Base-by-base conservation (phyloP, 2,329 filamentous ascomycete species). In the Ophiocordyceps polyrhachis-furcata region DNA sequence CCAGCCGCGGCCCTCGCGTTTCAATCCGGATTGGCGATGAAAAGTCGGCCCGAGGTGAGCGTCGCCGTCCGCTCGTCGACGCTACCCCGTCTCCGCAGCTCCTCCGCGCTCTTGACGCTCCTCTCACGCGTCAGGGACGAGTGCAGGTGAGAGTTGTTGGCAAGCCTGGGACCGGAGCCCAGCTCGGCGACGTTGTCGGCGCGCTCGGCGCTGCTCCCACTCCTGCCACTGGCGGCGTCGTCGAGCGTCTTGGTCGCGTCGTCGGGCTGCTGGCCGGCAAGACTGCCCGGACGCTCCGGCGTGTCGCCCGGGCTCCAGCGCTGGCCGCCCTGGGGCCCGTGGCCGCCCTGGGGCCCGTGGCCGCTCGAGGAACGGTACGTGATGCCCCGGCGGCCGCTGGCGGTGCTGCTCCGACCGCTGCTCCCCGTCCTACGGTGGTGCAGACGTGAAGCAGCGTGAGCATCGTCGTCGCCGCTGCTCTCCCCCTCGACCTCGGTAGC, bases 401-500 rank as follows among this genome's bases (percentile, higher is more conserved):
- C 66, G 32, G 67, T 74, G 57, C 76, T 87, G 59, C 79, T 86
- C 50, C 82, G 72, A 19, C 82, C 82, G 54, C 81, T 87, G 59
- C 81, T 87, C 41, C 81, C 80, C 20, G 76, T 82, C 50, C 83
- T 70, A 49, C 76, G 76, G 62, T 88, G 82, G 50, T 78, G 69
- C 62, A 71, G 54, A 48, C 67, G 70, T 52, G 66, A 61, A 52
- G 59, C 57, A 43, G 61, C 57, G 31, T 64, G 61, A 15, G 62
- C 58, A 40, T 81, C 79, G 43, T 85, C 83, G 41, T 85, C 81
- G 44, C 86, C 83, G 57, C 80, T 85, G 53, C 88, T 85, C 51
- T 81, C 87, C 51, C 84, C 86, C 55, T 93, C 87, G 14, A 96
- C 84, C 61, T 98, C 91, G 43, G 84, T 93, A n/a, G 91, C 89